These are phyloP conservation scores for Adansonia digitata DNA, from an alignment of 345 rosid species.

Conservation along the genomic window DNA sequence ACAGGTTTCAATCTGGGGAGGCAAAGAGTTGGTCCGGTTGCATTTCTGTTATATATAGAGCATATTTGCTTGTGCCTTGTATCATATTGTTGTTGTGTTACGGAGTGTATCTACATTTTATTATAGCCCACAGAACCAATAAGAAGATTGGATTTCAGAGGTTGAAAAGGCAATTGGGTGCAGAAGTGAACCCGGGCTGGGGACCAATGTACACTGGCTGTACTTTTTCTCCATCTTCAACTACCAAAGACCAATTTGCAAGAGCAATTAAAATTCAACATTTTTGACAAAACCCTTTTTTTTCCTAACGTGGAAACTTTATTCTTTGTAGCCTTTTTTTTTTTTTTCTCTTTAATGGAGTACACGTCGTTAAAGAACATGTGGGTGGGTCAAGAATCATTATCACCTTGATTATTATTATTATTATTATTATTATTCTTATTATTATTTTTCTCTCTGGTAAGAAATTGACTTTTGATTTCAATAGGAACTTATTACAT, in stretches of 20 bases:
- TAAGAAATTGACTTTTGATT: not conserved
- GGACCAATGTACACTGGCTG: not conserved
- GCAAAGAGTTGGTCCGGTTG: not conserved
- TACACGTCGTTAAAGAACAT: no score
- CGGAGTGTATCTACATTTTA: not conserved
- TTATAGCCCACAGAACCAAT: not conserved
- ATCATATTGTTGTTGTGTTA: not conserved
- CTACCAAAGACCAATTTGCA: not conserved
- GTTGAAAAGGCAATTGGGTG: no score
- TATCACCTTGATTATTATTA: no score
- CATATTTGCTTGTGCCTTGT: not conserved
- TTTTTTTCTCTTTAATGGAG: no score
- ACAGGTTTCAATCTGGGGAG: not conserved
- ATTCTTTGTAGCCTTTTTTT: no score
- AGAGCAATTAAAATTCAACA: not conserved
- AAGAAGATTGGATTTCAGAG: not conserved
- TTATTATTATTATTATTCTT: no score
- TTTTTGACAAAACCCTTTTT: not conserved
- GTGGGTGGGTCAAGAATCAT: no score
- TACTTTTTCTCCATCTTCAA: not conserved
- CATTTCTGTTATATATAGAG: not conserved
- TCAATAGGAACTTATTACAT: not conserved
- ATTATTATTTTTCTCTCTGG: no score
- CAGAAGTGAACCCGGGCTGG: no score
- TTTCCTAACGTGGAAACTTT: not conserved